phyloP scores from a whole-genome alignment of 2,329 filamentous ascomycete genomes.

The Bipolaris bicolor region DNA sequence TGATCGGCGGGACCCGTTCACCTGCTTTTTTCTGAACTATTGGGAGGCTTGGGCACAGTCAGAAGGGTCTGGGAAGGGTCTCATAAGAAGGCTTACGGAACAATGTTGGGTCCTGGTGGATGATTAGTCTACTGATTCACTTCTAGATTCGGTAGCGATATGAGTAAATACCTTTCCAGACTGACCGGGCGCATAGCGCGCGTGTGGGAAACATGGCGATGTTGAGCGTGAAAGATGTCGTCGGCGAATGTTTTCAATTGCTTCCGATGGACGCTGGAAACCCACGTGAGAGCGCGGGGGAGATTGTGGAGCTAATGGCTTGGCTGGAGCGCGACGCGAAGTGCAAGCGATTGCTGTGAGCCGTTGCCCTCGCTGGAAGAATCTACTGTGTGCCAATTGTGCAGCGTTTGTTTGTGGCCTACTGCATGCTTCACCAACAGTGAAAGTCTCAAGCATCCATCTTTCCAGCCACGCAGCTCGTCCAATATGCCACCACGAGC shows the following conservation, averaged over 20 bases:
- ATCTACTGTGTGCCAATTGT: background rate
- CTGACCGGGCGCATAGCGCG: conserved; percentile 69
- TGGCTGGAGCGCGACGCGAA: conserved; percentile 41
- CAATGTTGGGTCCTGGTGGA: conserved; percentile 69
- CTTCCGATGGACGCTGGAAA: conserved; percentile 22
- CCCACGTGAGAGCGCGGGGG: conserved; percentile 37
- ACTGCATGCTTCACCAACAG: background rate
- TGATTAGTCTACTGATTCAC: conserved; percentile 49
- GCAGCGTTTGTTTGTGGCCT: background rate
- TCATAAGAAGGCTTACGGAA: conserved; percentile 62
- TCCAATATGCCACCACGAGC: conserved; percentile 35
- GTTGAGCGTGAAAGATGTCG: conserved; percentile 33
- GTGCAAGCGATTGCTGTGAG: conserved; percentile 5
- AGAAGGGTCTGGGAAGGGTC: conserved; percentile 16
- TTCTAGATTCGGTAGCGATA: conserved; percentile 51
- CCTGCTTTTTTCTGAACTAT: conserved; percentile 67
- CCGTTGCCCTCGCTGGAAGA: background rate
- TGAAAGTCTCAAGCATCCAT: background rate
- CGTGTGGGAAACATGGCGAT: conserved; percentile 71
- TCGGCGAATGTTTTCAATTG: conserved; percentile 31
- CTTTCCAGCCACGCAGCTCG: background rate
- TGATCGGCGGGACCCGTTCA: conserved; percentile 73
- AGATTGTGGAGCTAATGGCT: conserved; percentile 21
- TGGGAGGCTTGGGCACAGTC: conserved; percentile 59
- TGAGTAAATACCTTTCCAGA: conserved; percentile 79